Percentiles rank a stretch among this genome's conserved stretches.
Conservation (phyloP, 805 yeast genomes). For the Ogataea populi-albae region DNA sequence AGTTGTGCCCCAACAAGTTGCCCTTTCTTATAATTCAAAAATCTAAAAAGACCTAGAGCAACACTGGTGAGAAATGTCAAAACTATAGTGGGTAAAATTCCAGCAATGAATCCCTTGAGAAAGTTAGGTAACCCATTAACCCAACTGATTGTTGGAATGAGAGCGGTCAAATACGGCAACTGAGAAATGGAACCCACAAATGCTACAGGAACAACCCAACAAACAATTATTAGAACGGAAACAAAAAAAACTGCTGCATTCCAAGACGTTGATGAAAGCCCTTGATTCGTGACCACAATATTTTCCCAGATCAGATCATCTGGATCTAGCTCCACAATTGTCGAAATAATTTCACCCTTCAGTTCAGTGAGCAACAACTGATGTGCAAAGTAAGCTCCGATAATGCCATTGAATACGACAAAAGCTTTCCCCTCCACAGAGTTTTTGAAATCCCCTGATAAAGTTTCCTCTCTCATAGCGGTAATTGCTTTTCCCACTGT, state of each 20-base stretch:
- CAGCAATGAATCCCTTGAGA: conserved; percentile 52
- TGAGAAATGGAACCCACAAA: conserved; percentile 75
- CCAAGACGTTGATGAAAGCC: conserved; percentile 37
- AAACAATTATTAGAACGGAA: conserved; percentile 46
- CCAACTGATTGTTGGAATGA: conserved; percentile 61
- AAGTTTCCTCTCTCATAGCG: conserved; percentile 7
- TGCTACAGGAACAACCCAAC: conserved; percentile 83
- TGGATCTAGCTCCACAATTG: conserved; percentile 56
- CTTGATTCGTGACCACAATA: conserved; percentile 37
- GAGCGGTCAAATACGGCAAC: conserved; percentile 57
- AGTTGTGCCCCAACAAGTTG: conserved; percentile 57
- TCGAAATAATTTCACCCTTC: conserved; percentile 42
- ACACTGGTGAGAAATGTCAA: conserved; percentile 61
- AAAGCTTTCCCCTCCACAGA: conserved; percentile 46
- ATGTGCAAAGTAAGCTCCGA: conserved; percentile 60
- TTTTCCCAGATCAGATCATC: conserved; percentile 73
- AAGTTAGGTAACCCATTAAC: conserved; percentile 52
- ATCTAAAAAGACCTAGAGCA: conserved; percentile 57
- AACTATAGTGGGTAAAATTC: conserved; percentile 64
- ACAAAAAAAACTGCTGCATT: conserved; percentile 42
- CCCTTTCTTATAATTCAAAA: conserved; percentile 54
- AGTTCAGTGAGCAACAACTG: conserved; percentile 50
- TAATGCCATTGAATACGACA: conserved; percentile 55
- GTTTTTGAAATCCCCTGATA: conserved; percentile 2
- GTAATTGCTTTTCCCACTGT: conserved; percentile 10